A percentile compares a stretch with the other conserved stretches of the same genome.
Evolutionary conservation across 2,329 filamentous ascomycete species (phyloP).

Genomic region (Raffaelea ambrosiae): DNA sequence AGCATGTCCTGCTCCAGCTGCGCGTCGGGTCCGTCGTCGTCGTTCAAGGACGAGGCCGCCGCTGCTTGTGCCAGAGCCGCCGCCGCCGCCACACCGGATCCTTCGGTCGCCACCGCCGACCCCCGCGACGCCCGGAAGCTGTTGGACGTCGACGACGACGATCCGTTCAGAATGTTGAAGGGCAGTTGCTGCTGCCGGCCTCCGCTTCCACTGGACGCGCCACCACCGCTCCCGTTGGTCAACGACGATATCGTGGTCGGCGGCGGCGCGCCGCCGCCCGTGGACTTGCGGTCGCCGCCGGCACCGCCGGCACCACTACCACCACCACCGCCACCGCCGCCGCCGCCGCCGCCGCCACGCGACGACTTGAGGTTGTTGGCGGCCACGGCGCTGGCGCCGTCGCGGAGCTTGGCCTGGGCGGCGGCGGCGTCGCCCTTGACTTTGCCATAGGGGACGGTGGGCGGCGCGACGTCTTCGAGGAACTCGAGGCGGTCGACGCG

Average conservation of each 20-base stretch:
- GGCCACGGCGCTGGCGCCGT: neutral
- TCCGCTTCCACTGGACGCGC: neutral
- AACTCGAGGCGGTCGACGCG: constrained; percentile 94
- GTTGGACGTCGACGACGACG: constrained; percentile 1
- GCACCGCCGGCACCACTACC: neutral
- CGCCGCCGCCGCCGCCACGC: too few species aligned
- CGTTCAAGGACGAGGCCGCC: constrained; percentile 1
- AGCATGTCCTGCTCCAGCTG: constrained; percentile 14
- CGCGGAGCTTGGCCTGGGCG: constrained; percentile 36
- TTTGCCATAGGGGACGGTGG: constrained; percentile 72
- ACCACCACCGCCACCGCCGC: neutral
- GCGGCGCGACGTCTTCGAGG: constrained; percentile 80
- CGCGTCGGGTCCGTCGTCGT: constrained; percentile 9
- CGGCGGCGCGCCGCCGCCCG: too few species aligned
- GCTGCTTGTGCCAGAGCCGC: constrained; percentile 10
- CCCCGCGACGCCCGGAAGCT: neutral
- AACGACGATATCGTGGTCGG: constrained; percentile 10
- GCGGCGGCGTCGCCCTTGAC: constrained; percentile 57
- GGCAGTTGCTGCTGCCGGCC: constrained; percentile 10
- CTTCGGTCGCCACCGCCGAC: neutral
- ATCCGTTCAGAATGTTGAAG: constrained; percentile 10
- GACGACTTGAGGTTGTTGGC: too few species aligned
- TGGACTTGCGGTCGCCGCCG: neutral
- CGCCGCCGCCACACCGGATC: neutral
- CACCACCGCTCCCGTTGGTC: constrained; percentile 3